Evolutionary conservation across 2,329 filamentous ascomycete genomes (phyloP).

Genomic region (Pezicula radicicola): DNA sequence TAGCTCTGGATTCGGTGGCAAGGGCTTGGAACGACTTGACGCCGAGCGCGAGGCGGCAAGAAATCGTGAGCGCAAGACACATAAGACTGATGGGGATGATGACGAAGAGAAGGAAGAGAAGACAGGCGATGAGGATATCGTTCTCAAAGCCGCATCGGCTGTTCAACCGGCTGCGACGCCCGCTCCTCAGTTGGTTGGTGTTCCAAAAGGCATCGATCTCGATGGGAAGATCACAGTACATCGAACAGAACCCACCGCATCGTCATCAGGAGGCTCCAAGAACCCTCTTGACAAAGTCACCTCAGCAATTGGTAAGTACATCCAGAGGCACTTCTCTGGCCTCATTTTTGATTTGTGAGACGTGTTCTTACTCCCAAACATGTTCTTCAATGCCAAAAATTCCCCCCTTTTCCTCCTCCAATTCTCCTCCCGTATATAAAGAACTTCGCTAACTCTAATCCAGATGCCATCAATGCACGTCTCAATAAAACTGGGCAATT

Average conservation of each 20-base stretch:
- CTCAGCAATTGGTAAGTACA: constrained; percentile 64
- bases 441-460: too few species aligned
- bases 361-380: too few species aligned
- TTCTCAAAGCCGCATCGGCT: constrained; percentile 63
- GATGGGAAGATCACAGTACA: constrained; percentile 72
- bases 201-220: constrained; percentile 56
- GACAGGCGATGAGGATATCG: constrained; percentile 65
- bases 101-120: constrained; percentile 77
- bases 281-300: constrained; percentile 82
- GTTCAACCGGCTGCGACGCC: constrained; percentile 56
- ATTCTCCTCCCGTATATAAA: too few species aligned
- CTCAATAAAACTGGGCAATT: constrained; percentile 87
- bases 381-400: too few species aligned
- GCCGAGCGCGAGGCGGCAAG: constrained; percentile 86
- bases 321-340: too few species aligned
- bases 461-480: constrained; percentile 78
- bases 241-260: constrained; percentile 57
- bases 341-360: too few species aligned
- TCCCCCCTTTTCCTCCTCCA: too few species aligned
- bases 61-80: constrained; percentile 81
- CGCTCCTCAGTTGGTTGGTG: constrained; percentile 34
- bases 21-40: constrained; percentile 88
- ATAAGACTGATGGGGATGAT: constrained; percentile 81
- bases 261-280: constrained; percentile 37
- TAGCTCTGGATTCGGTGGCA: constrained; percentile 87